Base-by-base conservation (phyloP, 1,284 basidiomycete species). In the Vanrija pseudolonga region DNA sequence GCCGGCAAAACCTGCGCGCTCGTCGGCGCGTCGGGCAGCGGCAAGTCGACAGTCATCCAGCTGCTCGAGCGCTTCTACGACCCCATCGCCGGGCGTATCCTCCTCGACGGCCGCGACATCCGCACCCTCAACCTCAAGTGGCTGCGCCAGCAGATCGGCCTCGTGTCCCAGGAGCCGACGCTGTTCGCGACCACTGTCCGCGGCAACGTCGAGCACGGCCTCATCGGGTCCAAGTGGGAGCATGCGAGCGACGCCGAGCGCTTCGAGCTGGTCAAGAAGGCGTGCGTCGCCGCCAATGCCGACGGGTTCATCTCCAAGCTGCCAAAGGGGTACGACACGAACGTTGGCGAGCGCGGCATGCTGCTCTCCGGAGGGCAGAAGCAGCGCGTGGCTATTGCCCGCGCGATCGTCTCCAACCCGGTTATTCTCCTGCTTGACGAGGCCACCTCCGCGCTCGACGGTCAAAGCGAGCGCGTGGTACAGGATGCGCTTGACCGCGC, bases 401-500 rank as follows among this genome's bases (percentile, higher is more conserved):
- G 93, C 47, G 92, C 92, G 6, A 93, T 96, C 66, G 90, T 95
- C 28, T 93, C 90, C 3, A 88, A 96, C 74, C 93, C 92, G 0
- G 64, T 67, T 18, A 74, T 75, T 39, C 57, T 75, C 8, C 56
- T 75, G 6, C 62, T 75, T 46, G 72, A 76, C 46, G 73, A 76
- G 69, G 93, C 93, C 3, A 96, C 92, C 3, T 85, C 83, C 55
- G 93, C 93, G 22, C 81, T 97, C 12, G 93, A 97, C 74, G 91
- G 90, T 1, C 85, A 90, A 71, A 86, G 79, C 28, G 95, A 98
- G 74, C 88, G 89, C 50, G 81, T 98, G 53, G 95, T 98, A 0
- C 93, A 96, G 76, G 87, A 94, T 67, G 95, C 94, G 9, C 78
- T 98, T 47, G 94, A 97, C 72, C 90, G 90, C 75, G 93, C 93